phyloP scores from a whole-genome alignment of 2,329 filamentous ascomycete genomes.

The Fusarium torreyae region DNA sequence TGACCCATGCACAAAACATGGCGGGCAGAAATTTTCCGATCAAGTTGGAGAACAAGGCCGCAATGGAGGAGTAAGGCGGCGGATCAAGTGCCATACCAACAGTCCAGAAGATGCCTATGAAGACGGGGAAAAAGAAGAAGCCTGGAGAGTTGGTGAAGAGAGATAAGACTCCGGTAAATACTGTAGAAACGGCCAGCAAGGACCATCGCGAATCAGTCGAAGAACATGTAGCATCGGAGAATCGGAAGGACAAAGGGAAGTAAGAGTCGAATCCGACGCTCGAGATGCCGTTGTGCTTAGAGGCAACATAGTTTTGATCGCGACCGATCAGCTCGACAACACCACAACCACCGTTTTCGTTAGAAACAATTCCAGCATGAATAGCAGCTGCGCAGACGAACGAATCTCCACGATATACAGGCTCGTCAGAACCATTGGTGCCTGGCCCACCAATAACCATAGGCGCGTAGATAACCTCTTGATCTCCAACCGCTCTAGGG shows the following conservation, averaged over 20 bases:
- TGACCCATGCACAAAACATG: slow-evolving; percentile 87
- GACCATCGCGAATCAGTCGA: slow-evolving; percentile 88
- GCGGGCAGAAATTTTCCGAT: slow-evolving; percentile 89
- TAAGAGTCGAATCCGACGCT: slow-evolving; percentile 88
- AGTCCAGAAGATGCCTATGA: slow-evolving; percentile 88
- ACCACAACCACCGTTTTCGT: slow-evolving; percentile 83
- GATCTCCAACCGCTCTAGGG: slow-evolving; percentile 80
- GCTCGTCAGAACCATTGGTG: slow-evolving; percentile 58
- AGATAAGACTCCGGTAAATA: slow-evolving; percentile 83
- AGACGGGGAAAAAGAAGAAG: slow-evolving; percentile 88
- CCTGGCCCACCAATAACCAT: slow-evolving; percentile 79
- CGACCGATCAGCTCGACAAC: slow-evolving; percentile 82
- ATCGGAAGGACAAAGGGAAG: slow-evolving; percentile 90
- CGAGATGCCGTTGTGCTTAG: slow-evolving; percentile 79
- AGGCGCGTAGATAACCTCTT: slow-evolving; percentile 74
- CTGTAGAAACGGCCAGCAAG: slow-evolving; percentile 83
- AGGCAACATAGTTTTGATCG: slow-evolving; percentile 73
- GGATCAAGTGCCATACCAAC: slow-evolving; percentile 92
- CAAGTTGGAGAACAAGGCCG: slow-evolving; percentile 81
- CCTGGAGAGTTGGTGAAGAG: slow-evolving; percentile 84
- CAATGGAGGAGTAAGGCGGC: slow-evolving; percentile 76
- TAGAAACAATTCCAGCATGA: slow-evolving; percentile 83
- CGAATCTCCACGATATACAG: slow-evolving; percentile 88
- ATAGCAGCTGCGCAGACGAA: slow-evolving; percentile 90
- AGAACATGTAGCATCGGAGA: slow-evolving; percentile 77